Conservation (phyloP, 176 grass and related monocot species). For the Juncus effusus region DNA sequence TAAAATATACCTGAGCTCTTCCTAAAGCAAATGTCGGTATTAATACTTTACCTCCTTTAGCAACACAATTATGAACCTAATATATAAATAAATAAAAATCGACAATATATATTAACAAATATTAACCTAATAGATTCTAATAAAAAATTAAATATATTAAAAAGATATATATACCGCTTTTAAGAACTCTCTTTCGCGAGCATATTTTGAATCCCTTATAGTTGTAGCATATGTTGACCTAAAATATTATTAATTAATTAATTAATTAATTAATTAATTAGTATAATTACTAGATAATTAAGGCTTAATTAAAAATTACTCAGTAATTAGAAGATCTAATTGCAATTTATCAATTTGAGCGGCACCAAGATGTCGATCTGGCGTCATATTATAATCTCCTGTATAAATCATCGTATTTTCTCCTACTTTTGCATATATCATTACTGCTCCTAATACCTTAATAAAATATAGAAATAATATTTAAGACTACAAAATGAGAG, state of each 20-base stretch:
- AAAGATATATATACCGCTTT: conserved; percentile 58
- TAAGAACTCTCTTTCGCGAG: conserved; percentile 83
- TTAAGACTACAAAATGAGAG: conserved; percentile 7
- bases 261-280: conserved; percentile 20
- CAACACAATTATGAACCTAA: conserved; percentile 88
- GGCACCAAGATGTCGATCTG: conserved; percentile 95
- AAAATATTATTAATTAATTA: conserved; percentile 15
- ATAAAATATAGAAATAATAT: conserved; percentile 17
- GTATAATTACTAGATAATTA: no score
- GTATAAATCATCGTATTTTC: conserved; percentile 77
- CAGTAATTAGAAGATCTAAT: conserved; percentile 86
- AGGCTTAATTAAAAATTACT: conserved; percentile 40
- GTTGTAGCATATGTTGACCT: conserved; percentile 98
- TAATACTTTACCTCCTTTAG: conserved; percentile 92
- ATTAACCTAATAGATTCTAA: conserved; percentile 17
- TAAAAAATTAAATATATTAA: conserved; percentile 11
- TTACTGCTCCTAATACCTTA: conserved; percentile 91
- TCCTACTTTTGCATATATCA: conserved; percentile 89
- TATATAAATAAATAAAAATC: conserved; percentile 3
- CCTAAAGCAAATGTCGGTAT: conserved; percentile 96
- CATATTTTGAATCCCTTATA: conserved; percentile 83
- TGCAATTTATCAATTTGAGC: conserved; percentile 85
- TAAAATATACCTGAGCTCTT: conserved; percentile 72
- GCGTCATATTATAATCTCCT: conserved; percentile 98
- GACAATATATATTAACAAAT: conserved; percentile 8